These are phyloP conservation scores for Pichia nanzhaoensis DNA, from an alignment of 805 yeast genomes.

Conservation along the genomic window DNA sequence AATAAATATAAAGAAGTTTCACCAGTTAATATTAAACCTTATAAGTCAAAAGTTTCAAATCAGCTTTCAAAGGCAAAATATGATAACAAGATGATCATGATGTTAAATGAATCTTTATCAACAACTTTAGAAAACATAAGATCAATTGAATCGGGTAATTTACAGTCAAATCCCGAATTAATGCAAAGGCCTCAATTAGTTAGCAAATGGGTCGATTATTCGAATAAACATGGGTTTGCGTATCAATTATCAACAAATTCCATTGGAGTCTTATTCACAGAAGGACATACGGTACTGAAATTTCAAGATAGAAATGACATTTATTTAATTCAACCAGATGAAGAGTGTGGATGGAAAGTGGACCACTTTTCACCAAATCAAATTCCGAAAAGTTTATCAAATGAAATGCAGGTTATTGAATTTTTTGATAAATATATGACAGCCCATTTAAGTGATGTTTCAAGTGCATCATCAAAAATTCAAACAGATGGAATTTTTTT, in stretches of 20 bases:
- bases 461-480: conserved; percentile 45
- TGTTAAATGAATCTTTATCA: conserved; percentile 25
- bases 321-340: conserved; percentile 52
- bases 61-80: conserved; percentile 26
- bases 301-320: conserved; percentile 56
- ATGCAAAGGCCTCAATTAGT: conserved; percentile 57
- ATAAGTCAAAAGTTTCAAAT: conserved; percentile 23
- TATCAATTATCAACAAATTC: conserved; percentile 87
- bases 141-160: conserved; percentile 22
- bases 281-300: conserved; percentile 74
- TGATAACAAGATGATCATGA: conserved; percentile 24
- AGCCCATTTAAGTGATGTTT: conserved; percentile 76
- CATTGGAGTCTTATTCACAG: conserved; percentile 85
- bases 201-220: conserved; percentile 97
- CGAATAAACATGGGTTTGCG: conserved; percentile 91
- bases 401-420: conserved; percentile 78
- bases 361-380: conserved; percentile 37
- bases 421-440: conserved; percentile 91
- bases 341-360: conserved; percentile 47
- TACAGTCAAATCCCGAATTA: conserved; percentile 10
- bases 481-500: conserved; percentile 44
- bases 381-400: conserved; percentile 44
- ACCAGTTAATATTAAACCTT: conserved; percentile 22
- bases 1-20: conserved; percentile 73
- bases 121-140: conserved; percentile 25